Conservation (phyloP, 345 rosid genomes). For the Litchi chinensis region DNA sequence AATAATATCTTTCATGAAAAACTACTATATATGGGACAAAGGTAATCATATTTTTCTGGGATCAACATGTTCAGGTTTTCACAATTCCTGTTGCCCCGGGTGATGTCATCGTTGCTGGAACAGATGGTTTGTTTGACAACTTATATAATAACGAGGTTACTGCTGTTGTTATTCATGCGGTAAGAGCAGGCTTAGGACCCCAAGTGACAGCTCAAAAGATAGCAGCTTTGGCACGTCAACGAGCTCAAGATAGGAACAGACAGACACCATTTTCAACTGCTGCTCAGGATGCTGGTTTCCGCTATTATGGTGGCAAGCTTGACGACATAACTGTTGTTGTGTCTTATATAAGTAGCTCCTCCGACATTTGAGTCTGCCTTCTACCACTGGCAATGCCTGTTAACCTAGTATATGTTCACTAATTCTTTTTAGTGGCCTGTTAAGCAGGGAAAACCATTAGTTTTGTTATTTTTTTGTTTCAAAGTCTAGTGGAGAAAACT, state of each 20-base stretch:
- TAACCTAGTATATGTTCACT: background rate
- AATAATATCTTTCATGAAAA: background rate
- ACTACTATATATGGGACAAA: background rate
- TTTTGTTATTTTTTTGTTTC: background rate
- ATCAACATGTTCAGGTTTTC: constrained; percentile 56
- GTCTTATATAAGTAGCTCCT: constrained; percentile 55
- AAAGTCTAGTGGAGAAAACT: background rate
- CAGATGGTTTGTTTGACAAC: constrained; percentile 96
- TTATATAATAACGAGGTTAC: constrained; percentile 80
- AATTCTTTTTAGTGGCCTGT: background rate
- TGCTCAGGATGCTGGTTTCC: constrained; percentile 93
- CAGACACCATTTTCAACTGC: constrained; percentile 90
- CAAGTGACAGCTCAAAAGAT: constrained; percentile 79
- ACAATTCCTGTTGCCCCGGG: constrained; percentile 70
- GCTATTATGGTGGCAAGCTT: constrained; percentile 93
- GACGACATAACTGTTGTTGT: constrained; percentile 95
- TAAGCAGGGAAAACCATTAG: background rate
- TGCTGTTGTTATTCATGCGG: constrained; percentile 71
- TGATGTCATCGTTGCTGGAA: constrained; percentile 87
- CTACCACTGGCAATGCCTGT: background rate
- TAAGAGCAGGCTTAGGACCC: constrained; percentile 71
- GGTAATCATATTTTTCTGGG: constrained; percentile 6
- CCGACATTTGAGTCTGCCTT: constrained; percentile 12
- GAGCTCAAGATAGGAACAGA: constrained; percentile 69
- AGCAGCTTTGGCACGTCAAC: constrained; percentile 80